These are phyloP conservation scores for Zygotorulaspora chibaensis DNA, from an alignment of 805 yeast species.

Conservation along the genomic window DNA sequence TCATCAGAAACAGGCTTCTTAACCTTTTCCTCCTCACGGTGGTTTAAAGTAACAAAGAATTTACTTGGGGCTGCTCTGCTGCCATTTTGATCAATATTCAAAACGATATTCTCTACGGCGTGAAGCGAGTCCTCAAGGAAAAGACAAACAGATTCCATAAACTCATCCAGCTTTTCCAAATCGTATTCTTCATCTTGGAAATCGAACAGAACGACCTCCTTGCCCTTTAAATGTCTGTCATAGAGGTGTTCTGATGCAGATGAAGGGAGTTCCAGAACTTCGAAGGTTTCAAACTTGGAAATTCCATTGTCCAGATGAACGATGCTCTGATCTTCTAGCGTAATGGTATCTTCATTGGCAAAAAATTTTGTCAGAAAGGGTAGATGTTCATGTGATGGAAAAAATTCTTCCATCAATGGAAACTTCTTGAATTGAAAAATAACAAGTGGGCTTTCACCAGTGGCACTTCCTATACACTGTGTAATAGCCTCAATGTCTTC, in stretches of 20 bases:
- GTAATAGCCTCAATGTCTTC: constrained; percentile 4
- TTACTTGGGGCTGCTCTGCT: constrained; percentile 3
- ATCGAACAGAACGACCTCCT: constrained; percentile 22
- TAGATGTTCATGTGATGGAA: constrained; percentile 7
- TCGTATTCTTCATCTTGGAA: constrained; percentile 25
- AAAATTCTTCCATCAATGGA: constrained; percentile 14
- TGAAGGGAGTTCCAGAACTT: constrained; percentile 16
- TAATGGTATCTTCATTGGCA: constrained; percentile 13
- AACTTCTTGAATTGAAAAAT: constrained; percentile 24
- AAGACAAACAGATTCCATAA: constrained; percentile 23
- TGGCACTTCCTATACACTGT: constrained; percentile 1
- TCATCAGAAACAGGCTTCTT: constrained; percentile 12
- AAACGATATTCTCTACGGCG: constrained; percentile 20
- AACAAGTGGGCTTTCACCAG: constrained; percentile 21
- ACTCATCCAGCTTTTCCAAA: constrained; percentile 24
- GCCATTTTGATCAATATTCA: constrained; percentile 14
- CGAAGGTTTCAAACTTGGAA: constrained; percentile 7
- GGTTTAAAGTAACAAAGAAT: background rate
- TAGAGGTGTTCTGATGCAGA: constrained; percentile 22
- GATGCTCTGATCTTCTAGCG: constrained; percentile 10
- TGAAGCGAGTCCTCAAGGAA: constrained; percentile 23
- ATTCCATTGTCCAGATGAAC: constrained; percentile 3
- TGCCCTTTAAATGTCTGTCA: constrained; percentile 17
- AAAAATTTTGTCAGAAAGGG: constrained; percentile 23
- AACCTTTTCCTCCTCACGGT: constrained; percentile 1